Base-by-base conservation (phyloP, 495 filamentous ascomycete genomes). In the Aspergillus indologenus region DNA sequence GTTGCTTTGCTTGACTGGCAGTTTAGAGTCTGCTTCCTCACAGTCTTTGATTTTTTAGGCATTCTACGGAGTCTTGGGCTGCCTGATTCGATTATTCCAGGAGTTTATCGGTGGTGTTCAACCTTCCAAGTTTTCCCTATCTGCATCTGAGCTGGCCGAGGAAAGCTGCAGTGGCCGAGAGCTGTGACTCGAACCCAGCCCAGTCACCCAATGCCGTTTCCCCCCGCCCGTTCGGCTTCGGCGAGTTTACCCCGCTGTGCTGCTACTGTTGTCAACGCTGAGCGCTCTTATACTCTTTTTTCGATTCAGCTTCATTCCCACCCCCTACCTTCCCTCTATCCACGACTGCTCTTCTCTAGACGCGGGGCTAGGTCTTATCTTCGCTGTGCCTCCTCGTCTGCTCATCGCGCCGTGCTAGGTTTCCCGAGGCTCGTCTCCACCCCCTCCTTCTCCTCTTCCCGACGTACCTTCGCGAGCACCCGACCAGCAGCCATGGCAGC, bases 401-500 rank as follows among this genome's bases (percentile, higher is more conserved):
- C 47, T 52, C 53, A 52, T 59, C 48, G 34, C 31, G 57, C n/a
- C 52, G 54, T 55, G 54, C 26, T 43, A 53, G 53, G 29, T 54
- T 61, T 63, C 57, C 61, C 60, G 60, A 58, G 68, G 59, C 67
- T 60, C 63, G 59, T 56, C 56, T 61, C 58, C 67, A 59, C 64
- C 58, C 59, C 53, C 57, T 62, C n/a, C n/a, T n/a, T n/a, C n/a
- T n/a, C 46, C 43, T 65, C 57, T 58, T 55, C 66, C 53, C 54
- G 53, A 49, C 60, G 53, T 59, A 54, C 51, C 53, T 63, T 65
- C 54, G 62, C 60, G 45, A 58, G 52, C 58, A 60, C 81, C 58
- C 74, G 67, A 40, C 68, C 71, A 63, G 77, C 78, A 63, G 77
- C 78, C 57, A 96, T 95, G 90, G 83, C 85, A 63, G 93, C 91